phyloP scores from a whole-genome alignment of 371 early-diverging fungal species.

The Cokeromyces recurvatus region DNA sequence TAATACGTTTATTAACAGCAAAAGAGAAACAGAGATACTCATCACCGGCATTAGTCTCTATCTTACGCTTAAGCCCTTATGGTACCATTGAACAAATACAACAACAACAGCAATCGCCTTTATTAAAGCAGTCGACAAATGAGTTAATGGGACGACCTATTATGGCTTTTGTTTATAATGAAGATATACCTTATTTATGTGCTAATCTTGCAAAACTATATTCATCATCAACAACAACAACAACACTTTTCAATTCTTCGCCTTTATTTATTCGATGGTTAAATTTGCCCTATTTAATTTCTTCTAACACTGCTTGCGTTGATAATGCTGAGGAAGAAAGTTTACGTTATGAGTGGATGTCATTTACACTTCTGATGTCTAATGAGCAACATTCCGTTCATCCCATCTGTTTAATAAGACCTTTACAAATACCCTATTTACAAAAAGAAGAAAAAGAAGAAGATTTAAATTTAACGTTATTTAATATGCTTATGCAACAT shows the following conservation, averaged over 20 bases:
- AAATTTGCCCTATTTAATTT: constrained; percentile 5
- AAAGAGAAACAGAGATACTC: not conserved
- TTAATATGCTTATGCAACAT: constrained; percentile 5
- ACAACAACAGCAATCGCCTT: constrained; percentile 3
- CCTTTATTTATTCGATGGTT: constrained; percentile 23
- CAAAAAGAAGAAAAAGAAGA: not conserved
- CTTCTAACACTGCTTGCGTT: not conserved
- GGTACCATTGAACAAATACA: constrained; percentile 24
- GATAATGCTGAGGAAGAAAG: not conserved
- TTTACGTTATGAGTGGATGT: constrained; percentile 19
- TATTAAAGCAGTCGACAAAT: constrained; percentile 2
- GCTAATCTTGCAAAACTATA: constrained; percentile 5
- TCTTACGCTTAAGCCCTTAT: constrained; percentile 18
- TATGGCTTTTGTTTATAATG: constrained; percentile 21
- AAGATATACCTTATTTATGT: constrained; percentile 14
- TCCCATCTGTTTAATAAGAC: constrained; percentile 7
- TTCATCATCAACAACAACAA: not conserved
- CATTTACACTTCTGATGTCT: constrained; percentile 6
- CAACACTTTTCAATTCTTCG: too few species aligned
- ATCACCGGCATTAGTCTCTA: not conserved
- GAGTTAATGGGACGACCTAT: constrained; percentile 17
- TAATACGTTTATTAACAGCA: constrained; percentile 1
- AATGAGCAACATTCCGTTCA: not conserved
- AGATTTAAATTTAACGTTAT: too few species aligned
- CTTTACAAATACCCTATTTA: constrained; percentile 4